Percentiles rank a stretch among this genome's conserved stretches.
Evolutionary conservation across 805 yeast species (phyloP).

Genomic region (Torulaspora microellipsoides): DNA sequence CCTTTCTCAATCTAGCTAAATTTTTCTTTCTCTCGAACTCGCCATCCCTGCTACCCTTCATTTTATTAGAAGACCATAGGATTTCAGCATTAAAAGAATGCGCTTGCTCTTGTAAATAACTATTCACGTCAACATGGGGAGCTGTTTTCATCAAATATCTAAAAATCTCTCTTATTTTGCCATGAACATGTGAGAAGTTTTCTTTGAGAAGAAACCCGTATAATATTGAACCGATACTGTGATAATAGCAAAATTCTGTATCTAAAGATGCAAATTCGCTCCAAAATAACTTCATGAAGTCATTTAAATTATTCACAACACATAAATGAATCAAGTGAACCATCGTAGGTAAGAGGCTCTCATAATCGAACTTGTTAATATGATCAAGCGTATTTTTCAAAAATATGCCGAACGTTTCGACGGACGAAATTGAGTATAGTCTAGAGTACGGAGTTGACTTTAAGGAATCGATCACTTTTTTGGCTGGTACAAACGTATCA

Average conservation of each 20-base stretch:
- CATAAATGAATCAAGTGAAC: conserved; percentile 70
- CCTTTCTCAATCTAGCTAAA: conserved; percentile 64
- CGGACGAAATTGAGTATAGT: conserved; percentile 49
- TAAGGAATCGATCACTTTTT: conserved; percentile 33
- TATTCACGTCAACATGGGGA: conserved; percentile 33
- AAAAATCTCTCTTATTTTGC: conserved; percentile 56
- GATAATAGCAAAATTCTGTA: conserved; percentile 37
- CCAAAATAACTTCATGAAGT: conserved; percentile 36
- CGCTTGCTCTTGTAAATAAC: conserved; percentile 36
- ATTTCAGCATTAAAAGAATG: conserved; percentile 32
- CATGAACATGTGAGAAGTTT: conserved; percentile 40
- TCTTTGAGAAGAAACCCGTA: conserved; percentile 42
- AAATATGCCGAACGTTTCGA: conserved; percentile 50
- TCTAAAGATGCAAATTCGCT: conserved; percentile 35
- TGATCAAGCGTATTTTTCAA: conserved; percentile 46
- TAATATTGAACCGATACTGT: conserved; percentile 38
- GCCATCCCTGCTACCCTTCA: conserved; percentile 27
- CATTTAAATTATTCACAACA: conserved; percentile 39
- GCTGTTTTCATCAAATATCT: conserved; percentile 25
- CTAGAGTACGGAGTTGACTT: conserved; percentile 39
- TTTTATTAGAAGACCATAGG: conserved; percentile 26
- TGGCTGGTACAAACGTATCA: conserved; percentile 58
- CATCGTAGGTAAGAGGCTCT: conserved; percentile 51
- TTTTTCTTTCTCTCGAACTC: conserved; percentile 59
- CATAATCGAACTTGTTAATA: conserved; percentile 41